Conservation (phyloP, 2,329 filamentous ascomycete genomes). For the Cercospora berteroae region DNA sequence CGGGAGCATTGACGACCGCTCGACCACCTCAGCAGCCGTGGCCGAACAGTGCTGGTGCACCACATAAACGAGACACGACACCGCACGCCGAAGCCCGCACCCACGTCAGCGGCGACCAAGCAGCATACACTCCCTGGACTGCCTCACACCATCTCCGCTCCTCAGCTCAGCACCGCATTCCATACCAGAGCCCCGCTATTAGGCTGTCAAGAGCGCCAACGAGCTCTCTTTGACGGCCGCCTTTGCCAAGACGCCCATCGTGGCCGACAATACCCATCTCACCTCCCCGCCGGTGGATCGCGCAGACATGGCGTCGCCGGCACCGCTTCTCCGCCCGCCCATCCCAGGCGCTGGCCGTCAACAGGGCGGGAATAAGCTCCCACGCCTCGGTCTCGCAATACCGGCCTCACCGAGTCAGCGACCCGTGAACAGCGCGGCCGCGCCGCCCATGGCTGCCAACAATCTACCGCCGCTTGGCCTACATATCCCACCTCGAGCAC, state of each 20-base stretch:
- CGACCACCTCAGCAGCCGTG: background rate
- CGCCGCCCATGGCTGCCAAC: slow-evolving; percentile 38
- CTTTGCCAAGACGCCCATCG: slow-evolving; percentile 31
- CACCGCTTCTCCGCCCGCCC: slow-evolving; percentile 78
- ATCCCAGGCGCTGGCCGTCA: slow-evolving; percentile 65
- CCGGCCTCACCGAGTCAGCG: slow-evolving; percentile 81
- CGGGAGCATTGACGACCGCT: slow-evolving; percentile 2
- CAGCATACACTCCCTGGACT: background rate
- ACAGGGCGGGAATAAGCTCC: slow-evolving; percentile 45
- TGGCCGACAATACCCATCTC: slow-evolving; percentile 31
- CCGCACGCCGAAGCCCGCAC: background rate
- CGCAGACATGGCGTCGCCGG: slow-evolving; percentile 68
- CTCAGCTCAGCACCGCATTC: background rate
- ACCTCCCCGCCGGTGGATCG: slow-evolving; percentile 25
- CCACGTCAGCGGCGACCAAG: background rate
- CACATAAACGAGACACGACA: background rate
- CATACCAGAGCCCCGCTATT: background rate
- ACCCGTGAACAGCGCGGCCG: slow-evolving; percentile 56
- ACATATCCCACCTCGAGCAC: slow-evolving; percentile 52
- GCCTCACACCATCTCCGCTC: background rate
- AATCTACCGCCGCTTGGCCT: slow-evolving; percentile 37
- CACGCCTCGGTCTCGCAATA: slow-evolving; percentile 83
- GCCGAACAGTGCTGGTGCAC: background rate
- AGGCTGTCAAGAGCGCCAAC: slow-evolving; percentile 5
- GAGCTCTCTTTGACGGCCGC: slow-evolving; percentile 8